Base-by-base conservation (phyloP, 352 stramenopile species). In the Phytopythium ostracodes region DNA sequence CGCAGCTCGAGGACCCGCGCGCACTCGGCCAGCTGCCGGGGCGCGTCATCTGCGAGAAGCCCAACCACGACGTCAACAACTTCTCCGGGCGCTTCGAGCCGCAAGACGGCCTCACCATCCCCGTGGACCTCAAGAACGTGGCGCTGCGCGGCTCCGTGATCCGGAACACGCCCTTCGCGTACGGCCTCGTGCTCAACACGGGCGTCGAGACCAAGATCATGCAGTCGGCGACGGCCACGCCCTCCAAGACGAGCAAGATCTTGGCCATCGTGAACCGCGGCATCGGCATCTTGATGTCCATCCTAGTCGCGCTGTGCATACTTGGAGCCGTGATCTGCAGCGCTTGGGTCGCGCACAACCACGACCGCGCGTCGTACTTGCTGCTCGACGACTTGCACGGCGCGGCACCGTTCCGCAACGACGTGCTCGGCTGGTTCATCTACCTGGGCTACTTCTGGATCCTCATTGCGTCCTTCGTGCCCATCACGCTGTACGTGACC, bases 371-470 rank as follows among this genome's bases (percentile, higher is more conserved):
- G 8, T 84, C 66, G 24, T 96, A 96, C 67, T 73, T 96, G 56
- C 63, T 88, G 54, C 73, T 96, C 0, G 51, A 84, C 18, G 81
- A 90, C 49, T 64, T 84, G n/a, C 81, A 65, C 42, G 84, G 81
- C 24, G 64, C 73, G 0, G 78, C 82, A 1, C 84, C 84, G 22
- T 95, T 92, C 69, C 80, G 75, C 25, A 76, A 90, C 52, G 81
- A 92, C 42, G 59, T 94, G 31, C 55, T 89, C 20, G 87, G 87
- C 4, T 80, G 82, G 62, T 62, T 85, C 40, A 89, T 90, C 36
- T 92, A 91, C 66, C 70, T 96, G 54, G 84, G 84, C 5, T 95
- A 94, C 73, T 96, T 87, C 67, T 96, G 85, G 84, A 93, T 94
- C 65, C 75, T 94, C 31, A 93, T 94, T 47, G 83, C 87, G 29